These are phyloP conservation scores for Lichtheimia ornata DNA, from an alignment of 371 early-diverging fungal species.

Conservation along the genomic window DNA sequence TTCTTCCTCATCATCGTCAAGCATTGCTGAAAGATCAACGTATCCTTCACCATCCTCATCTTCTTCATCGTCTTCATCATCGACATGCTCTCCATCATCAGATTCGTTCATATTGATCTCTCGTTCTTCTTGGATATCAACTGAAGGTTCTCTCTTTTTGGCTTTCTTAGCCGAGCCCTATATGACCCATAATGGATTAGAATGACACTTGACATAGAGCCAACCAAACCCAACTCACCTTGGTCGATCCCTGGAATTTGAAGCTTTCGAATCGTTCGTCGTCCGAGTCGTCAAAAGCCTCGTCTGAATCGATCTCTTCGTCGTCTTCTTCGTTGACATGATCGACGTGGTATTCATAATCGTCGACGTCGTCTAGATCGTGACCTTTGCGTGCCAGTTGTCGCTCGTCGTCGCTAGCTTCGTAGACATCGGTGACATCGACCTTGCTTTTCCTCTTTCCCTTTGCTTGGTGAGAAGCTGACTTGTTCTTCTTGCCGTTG, in stretches of 20 bases:
- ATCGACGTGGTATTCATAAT: constrained; percentile 74
- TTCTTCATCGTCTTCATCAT: constrained; percentile 54
- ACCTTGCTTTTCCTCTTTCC: constrained; percentile 10
- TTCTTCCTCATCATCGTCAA: constrained; percentile 32
- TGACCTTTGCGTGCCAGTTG: constrained; percentile 54
- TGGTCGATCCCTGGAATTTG: constrained; percentile 51
- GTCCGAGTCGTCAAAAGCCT: constrained; percentile 84
- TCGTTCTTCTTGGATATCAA: constrained; percentile 23
- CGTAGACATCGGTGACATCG: constrained; percentile 43
- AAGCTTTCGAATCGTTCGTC: constrained; percentile 81
- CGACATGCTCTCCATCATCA: constrained; percentile 52
- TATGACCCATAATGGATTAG: too few relatives aligned
- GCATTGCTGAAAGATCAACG: constrained; percentile 66
- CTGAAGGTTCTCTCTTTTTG: constrained; percentile 3
- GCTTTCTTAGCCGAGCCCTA: constrained; percentile 5
- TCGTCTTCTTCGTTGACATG: constrained; percentile 84
- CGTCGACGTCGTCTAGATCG: constrained; percentile 73
- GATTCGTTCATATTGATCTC: constrained; percentile 52
- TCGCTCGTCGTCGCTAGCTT: constrained; percentile 60
- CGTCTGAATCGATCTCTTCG: constrained; percentile 91
- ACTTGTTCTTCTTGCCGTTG: background rate
- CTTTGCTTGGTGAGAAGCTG: constrained; percentile 6
- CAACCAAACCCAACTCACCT: constrained; percentile 16
- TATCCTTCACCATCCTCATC: constrained; percentile 55
- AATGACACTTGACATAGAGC: too few relatives aligned